Evolutionary conservation across 148 eudicot genomes (phyloP).

Genomic region (Salicornia ramosissima): DNA sequence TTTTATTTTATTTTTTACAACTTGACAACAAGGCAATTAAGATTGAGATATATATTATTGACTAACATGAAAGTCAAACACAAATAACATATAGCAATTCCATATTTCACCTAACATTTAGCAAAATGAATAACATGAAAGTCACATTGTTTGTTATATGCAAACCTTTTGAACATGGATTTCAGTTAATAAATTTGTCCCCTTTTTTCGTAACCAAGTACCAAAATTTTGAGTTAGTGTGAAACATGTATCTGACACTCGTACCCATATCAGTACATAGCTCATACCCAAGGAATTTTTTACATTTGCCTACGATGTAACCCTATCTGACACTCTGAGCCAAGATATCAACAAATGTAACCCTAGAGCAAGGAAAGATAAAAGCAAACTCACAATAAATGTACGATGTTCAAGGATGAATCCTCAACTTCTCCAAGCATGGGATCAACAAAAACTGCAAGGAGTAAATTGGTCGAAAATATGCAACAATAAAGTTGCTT

Average conservation of each 20-base stretch:
- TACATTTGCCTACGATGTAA: no score
- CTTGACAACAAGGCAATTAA: no score
- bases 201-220: not conserved
- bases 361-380: not conserved
- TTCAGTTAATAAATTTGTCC: no score
- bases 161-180: no score
- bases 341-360: not conserved
- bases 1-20: no score
- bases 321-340: not conserved
- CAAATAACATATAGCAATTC: not conserved
- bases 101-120: not conserved
- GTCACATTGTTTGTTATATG: no score
- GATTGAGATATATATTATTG: not conserved
- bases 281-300: no score
- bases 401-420: conserved; percentile 13
- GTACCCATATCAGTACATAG: no score
- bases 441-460: conserved; percentile 22
- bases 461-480: conserved; percentile 13
- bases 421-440: conserved; percentile 11
- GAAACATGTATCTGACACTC: not conserved
- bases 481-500: not conserved
- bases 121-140: no score
- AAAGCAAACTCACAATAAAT: conserved; percentile 18
- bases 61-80: no score
- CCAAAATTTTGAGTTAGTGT: no score